These are phyloP conservation scores for Aspergillus mulundensis DNA, from an alignment of 495 filamentous ascomycete genomes.

Conservation along the genomic window DNA sequence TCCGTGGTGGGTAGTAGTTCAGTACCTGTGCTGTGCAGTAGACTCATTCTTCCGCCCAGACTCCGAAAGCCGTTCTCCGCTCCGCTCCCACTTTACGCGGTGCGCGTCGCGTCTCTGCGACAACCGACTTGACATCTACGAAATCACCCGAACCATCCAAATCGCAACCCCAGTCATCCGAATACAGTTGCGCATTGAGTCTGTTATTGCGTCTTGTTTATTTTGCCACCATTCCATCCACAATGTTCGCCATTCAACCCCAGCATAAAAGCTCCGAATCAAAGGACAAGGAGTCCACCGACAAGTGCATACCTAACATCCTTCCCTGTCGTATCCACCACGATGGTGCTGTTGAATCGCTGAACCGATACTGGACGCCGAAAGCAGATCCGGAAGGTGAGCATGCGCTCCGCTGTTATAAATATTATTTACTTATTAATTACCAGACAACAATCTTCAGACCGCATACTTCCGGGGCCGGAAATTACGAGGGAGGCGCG, in stretches of 20 bases:
- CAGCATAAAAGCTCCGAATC: slow-evolving; percentile 20
- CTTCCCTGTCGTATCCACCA: slow-evolving; percentile 83
- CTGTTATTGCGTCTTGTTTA: too few species aligned
- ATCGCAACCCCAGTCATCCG: background rate
- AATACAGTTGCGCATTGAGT: too few species aligned
- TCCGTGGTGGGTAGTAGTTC: too few species aligned
- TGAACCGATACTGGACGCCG: slow-evolving; percentile 70
- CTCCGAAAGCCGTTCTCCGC: background rate
- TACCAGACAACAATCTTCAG: slow-evolving; percentile 22
- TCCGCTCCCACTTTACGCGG: slow-evolving; percentile 30
- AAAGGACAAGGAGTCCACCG: slow-evolving; percentile 7
- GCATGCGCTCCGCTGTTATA: background rate
- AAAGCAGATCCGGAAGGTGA: slow-evolving; percentile 40
- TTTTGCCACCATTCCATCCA: background rate
- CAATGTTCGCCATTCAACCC: slow-evolving; percentile 40
- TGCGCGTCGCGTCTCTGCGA: slow-evolving; percentile 33
- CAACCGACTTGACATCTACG: background rate
- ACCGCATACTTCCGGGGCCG: slow-evolving; percentile 79
- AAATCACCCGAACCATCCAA: background rate
- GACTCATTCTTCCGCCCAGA: too few species aligned
- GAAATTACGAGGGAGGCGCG: slow-evolving; percentile 64
- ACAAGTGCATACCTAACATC: slow-evolving; percentile 62
- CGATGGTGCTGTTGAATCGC: slow-evolving; percentile 63
- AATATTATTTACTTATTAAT: background rate
- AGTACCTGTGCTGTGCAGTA: too few species aligned